Evolutionary conservation across 257 asterid species (phyloP).

Genomic region (Lycium ferocissimum): DNA sequence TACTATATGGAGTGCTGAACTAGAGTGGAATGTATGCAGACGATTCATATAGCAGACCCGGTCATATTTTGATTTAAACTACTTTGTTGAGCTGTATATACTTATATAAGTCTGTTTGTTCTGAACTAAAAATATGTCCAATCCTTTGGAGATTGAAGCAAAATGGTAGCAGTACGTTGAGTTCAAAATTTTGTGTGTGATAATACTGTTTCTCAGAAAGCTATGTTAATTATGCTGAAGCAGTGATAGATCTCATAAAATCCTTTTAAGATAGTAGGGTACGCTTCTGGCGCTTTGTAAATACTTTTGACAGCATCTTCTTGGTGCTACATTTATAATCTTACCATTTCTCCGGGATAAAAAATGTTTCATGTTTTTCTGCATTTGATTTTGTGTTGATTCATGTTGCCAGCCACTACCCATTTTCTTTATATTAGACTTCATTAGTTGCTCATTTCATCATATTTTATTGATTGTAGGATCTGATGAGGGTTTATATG

Average conservation of each 20-base stretch:
- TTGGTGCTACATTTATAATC: no score
- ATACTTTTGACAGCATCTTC: no score
- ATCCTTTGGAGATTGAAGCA: background rate
- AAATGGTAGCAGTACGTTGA: background rate
- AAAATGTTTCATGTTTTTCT: background rate
- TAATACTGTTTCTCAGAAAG: background rate
- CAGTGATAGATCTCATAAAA: no score
- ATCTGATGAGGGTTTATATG: constrained; percentile 95
- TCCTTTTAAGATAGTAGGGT: no score
- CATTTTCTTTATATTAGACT: background rate
- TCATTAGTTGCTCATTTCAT: background rate
- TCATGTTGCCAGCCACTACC: background rate
- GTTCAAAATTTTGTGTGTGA: background rate
- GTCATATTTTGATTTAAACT: background rate
- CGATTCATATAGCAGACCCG: background rate
- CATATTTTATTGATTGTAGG: constrained; percentile 51
- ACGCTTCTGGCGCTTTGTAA: no score
- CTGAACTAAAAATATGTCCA: background rate
- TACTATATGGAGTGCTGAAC: background rate
- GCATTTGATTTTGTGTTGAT: background rate
- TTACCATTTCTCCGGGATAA: no score
- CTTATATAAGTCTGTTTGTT: background rate
- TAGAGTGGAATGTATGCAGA: background rate
- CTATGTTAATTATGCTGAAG: no score
- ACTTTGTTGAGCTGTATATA: background rate